Percentiles rank a stretch among this genome's conserved stretches.
Conservation (phyloP, 768 basidiomycete species). For the Mycena alexandri region DNA sequence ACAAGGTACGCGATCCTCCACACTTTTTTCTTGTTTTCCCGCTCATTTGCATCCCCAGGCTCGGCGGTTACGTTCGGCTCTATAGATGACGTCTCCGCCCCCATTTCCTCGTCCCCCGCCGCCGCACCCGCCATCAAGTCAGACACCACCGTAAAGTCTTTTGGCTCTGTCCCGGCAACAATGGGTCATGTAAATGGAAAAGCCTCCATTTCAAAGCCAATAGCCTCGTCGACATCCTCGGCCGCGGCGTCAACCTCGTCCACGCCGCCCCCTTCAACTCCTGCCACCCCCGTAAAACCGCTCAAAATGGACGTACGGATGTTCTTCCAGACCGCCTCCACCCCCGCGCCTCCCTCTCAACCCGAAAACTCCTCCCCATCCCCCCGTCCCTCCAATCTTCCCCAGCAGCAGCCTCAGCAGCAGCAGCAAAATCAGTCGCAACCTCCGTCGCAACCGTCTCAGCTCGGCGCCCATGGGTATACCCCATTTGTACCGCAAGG, state of each 20-base stretch:
- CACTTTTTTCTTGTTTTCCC: conserved; percentile 28
- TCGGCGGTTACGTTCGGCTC: conserved; percentile 90
- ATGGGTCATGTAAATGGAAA: conserved; percentile 75
- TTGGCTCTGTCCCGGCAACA: conserved; percentile 80
- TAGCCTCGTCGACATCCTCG: conserved; percentile 48
- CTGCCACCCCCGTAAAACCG: conserved; percentile 46
- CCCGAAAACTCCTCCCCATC: conserved; percentile 72
- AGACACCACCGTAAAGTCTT: conserved; percentile 81
- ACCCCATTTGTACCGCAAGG: conserved; percentile 61
- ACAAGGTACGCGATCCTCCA: conserved; percentile 64
- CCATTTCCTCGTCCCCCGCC: conserved; percentile 88
- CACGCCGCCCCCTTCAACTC: conserved; percentile 38
- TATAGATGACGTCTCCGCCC: conserved; percentile 83
- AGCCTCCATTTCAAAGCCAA: conserved; percentile 58
- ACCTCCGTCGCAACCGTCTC: conserved; percentile 56
- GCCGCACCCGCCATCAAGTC: conserved; percentile 73
- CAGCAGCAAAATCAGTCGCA: conserved; percentile 49
- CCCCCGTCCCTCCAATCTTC: conserved; percentile 64
- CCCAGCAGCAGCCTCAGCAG: conserved; percentile 56
- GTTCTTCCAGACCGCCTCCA: conserved; percentile 68
- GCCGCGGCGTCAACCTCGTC: conserved; percentile 49
- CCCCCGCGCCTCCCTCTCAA: conserved; percentile 64
- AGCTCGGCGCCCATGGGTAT: conserved; percentile 60
- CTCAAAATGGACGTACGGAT: conserved; percentile 68
- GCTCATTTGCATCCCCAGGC: conserved; percentile 51